These are phyloP conservation scores for Backusella parvicylindrica DNA, from an alignment of 192 early-diverging fungal genomes.

Conservation along the genomic window DNA sequence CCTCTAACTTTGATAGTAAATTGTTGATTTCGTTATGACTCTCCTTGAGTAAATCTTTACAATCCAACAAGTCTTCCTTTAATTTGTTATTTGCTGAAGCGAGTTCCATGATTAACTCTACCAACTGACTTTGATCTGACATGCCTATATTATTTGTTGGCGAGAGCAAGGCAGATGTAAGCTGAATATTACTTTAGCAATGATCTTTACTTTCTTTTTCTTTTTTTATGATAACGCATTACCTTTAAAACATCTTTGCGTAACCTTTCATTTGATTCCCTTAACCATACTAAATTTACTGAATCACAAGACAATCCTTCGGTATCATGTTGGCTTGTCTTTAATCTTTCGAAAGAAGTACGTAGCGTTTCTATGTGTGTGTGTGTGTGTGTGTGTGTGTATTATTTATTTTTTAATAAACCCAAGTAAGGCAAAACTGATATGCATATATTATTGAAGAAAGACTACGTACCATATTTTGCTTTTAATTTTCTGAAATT, in stretches of 20 bases:
- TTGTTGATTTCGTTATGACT: conserved; percentile 23
- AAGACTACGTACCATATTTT: conserved; percentile 33
- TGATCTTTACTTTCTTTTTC: not conserved
- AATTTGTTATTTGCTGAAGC: conserved; percentile 51
- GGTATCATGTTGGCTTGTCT: conserved; percentile 26
- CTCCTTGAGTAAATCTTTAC: conserved; percentile 45
- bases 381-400: not conserved
- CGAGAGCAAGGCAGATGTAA: conserved; percentile 5
- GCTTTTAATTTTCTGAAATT: conserved; percentile 31
- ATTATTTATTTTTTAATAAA: not conserved
- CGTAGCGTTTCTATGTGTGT: conserved; percentile 27
- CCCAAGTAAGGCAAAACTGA: not conserved
- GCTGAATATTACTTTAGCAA: conserved; percentile 2
- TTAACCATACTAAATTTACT: conserved; percentile 22
- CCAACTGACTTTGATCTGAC: conserved; percentile 37
- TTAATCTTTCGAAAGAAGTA: conserved; percentile 27
- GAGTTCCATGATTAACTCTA: conserved; percentile 50
- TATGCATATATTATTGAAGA: not conserved
- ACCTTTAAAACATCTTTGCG: conserved; percentile 32
- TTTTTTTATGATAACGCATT: not conserved
- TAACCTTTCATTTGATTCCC: conserved; percentile 28
- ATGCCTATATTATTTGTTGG: not conserved
- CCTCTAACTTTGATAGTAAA: not conserved
- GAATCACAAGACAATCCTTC: not conserved
- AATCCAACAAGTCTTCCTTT: conserved; percentile 43